Evolutionary conservation across 208 protist species (phyloP).

Genomic region (Acanthamoeba sp.): DNA sequence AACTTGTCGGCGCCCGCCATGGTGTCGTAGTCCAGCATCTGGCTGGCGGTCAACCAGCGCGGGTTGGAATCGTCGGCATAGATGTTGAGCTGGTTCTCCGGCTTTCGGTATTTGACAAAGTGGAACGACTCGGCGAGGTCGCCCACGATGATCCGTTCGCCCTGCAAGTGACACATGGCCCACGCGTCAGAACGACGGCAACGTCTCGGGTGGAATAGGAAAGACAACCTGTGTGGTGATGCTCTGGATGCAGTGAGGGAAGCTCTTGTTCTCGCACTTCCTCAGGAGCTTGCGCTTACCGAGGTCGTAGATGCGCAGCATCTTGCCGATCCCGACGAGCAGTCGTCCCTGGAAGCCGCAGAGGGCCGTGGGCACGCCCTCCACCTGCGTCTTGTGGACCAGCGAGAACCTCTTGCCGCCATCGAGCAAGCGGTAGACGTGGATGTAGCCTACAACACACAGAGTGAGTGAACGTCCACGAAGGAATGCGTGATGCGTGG

Average conservation of each 20-base stretch:
- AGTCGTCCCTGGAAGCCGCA: slow-evolving; percentile 89
- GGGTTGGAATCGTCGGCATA: slow-evolving; percentile 93
- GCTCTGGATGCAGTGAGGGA: slow-evolving; percentile 90
- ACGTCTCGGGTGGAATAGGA: background rate
- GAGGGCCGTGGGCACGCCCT: slow-evolving; percentile 90
- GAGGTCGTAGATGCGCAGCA: slow-evolving; percentile 92
- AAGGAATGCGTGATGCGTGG: background rate
- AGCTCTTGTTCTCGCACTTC: slow-evolving; percentile 92
- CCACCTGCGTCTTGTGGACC: slow-evolving; percentile 89
- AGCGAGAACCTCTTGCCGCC: slow-evolving; percentile 61
- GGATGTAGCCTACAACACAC: slow-evolving; percentile 74
- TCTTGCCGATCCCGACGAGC: slow-evolving; percentile 88
- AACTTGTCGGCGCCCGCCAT: slow-evolving; percentile 93
- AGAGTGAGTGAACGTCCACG: background rate
- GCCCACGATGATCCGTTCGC: slow-evolving; percentile 89
- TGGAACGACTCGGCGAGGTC: slow-evolving; percentile 91
- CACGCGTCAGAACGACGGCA: background rate
- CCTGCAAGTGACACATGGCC: slow-evolving; percentile 9
- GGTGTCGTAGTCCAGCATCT: slow-evolving; percentile 92
- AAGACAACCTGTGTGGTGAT: slow-evolving; percentile 80
- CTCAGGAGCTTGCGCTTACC: slow-evolving; percentile 92
- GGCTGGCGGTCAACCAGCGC: slow-evolving; percentile 87
- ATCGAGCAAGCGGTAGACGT: slow-evolving; percentile 82
- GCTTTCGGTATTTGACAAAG: slow-evolving; percentile 90
- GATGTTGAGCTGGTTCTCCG: slow-evolving; percentile 88